Conservation (phyloP, 1,284 basidiomycete genomes). For the Austroboletus novae-zelandiae region DNA sequence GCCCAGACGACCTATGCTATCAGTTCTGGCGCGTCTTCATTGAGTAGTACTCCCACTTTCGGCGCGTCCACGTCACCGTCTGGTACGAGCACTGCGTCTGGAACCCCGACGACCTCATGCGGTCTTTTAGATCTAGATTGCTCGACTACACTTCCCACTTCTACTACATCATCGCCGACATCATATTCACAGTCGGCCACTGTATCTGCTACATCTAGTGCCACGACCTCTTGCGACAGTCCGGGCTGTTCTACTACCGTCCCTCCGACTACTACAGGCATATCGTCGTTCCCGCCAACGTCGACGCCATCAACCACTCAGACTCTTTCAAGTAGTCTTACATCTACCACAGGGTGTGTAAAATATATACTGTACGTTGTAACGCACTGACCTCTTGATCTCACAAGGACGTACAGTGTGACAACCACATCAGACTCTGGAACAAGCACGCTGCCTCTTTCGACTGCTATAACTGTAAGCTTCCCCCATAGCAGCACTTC, state of each 20-base stretch:
- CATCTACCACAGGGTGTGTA: slow-evolving; percentile 14
- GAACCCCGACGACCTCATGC: slow-evolving; percentile 15
- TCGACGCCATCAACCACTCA: neutral
- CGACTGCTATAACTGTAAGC: slow-evolving; percentile 23
- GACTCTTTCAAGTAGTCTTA: slow-evolving; percentile 6
- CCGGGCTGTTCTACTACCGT: neutral
- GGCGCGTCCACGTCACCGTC: neutral
- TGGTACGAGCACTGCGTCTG: neutral
- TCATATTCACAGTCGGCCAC: neutral
- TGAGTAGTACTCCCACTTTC: neutral
- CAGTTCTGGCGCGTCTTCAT: neutral
- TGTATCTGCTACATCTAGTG: neutral
- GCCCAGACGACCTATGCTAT: too few species aligned
- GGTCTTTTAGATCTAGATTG: slow-evolving; percentile 16
- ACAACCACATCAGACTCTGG: slow-evolving; percentile 1
- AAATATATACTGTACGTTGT: neutral
- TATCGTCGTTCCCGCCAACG: neutral
- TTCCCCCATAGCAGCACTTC: slow-evolving; percentile 19
- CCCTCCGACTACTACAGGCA: neutral
- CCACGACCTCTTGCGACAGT: neutral
- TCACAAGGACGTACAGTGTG: slow-evolving; percentile 1
- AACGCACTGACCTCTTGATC: too few species aligned
- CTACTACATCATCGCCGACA: neutral
- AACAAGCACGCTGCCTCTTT: slow-evolving; percentile 2
- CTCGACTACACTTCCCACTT: slow-evolving; percentile 4